These are phyloP conservation scores for Tricholomella constricta DNA, from an alignment of 768 basidiomycete species.

Conservation along the genomic window DNA sequence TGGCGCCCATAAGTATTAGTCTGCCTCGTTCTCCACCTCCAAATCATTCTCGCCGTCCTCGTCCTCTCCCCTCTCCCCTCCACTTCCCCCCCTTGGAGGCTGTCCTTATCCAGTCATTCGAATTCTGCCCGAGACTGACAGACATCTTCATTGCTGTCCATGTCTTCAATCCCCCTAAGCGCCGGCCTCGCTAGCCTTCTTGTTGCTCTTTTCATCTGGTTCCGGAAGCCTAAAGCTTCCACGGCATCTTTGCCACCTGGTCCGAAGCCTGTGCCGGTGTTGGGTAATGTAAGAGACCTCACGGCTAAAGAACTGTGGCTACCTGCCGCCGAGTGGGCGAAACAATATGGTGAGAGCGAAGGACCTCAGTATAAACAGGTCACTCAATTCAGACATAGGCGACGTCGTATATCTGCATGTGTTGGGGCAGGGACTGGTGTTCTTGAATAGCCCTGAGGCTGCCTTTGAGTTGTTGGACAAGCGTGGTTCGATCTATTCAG, in stretches of 20 bases:
- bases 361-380: background rate
- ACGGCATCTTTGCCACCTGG: conserved; percentile 60
- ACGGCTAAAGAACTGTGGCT: conserved; percentile 67
- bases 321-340: conserved; percentile 60
- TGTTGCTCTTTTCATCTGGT: conserved; percentile 40
- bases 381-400: conserved; percentile 40
- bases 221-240: conserved; percentile 45
- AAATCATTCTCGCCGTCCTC: conserved; percentile 8
- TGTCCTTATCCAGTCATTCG: no score
- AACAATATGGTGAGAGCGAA: conserved; percentile 53
- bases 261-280: conserved; percentile 61
- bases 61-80: background rate
- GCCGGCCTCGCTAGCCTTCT: conserved; percentile 39
- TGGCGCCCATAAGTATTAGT: conserved; percentile 22
- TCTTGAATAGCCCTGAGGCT: conserved; percentile 62
- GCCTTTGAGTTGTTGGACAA: conserved; percentile 69
- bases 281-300: conserved; percentile 67
- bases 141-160: conserved; percentile 11
- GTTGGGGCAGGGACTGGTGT: conserved; percentile 66
- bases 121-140: background rate
- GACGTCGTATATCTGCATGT: conserved; percentile 66
- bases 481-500: conserved; percentile 71
- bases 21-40: conserved; percentile 3
- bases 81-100: background rate
- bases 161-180: conserved; percentile 27